phyloP scores from a whole-genome alignment of 164 flowering plant species.

The Akebia trifoliata region DNA sequence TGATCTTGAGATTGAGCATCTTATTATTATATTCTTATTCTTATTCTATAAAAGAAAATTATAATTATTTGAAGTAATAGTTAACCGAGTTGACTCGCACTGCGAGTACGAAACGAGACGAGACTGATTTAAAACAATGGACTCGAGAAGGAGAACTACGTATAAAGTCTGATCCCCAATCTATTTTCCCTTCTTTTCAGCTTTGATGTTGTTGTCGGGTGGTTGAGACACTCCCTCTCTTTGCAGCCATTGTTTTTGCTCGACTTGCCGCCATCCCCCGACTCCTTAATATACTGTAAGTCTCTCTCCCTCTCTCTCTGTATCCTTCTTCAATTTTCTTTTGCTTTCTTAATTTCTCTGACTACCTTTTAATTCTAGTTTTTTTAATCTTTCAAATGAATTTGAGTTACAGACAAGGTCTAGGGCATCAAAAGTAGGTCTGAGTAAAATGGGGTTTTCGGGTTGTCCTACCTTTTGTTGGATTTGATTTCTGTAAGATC shows the following conservation, averaged over 20 bases:
- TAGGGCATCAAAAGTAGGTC: slow-evolving; percentile 6
- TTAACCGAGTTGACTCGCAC: too few relatives aligned
- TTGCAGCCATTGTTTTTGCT: slow-evolving; percentile 12
- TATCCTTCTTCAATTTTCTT: background rate
- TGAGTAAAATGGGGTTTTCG: background rate
- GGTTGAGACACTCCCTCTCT: background rate
- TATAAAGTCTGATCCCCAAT: too few relatives aligned
- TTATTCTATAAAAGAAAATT: too few relatives aligned
- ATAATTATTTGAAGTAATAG: too few relatives aligned
- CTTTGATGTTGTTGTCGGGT: slow-evolving; percentile 25
- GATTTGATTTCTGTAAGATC: too few relatives aligned
- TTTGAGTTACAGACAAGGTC: slow-evolving; percentile 1
- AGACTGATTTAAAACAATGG: too few relatives aligned
- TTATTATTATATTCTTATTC: too few relatives aligned
- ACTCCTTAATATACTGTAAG: slow-evolving; percentile 19
- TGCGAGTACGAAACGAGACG: too few relatives aligned
- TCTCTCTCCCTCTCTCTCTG: background rate
- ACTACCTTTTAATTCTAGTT: slow-evolving; percentile 3
- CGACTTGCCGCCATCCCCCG: slow-evolving; percentile 10
- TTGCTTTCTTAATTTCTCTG: background rate
- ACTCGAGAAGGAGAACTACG: too few relatives aligned
- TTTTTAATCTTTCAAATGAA: background rate
- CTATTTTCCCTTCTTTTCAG: slow-evolving; percentile 8
- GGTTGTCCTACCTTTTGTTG: too few relatives aligned
- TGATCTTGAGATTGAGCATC: too few relatives aligned